Percentiles rank a stretch among this genome's conserved stretches.
These are phyloP conservation scores for Exophiala xenobiotica DNA, from an alignment of 2,329 filamentous ascomycete genomes.

Conservation along the genomic window DNA sequence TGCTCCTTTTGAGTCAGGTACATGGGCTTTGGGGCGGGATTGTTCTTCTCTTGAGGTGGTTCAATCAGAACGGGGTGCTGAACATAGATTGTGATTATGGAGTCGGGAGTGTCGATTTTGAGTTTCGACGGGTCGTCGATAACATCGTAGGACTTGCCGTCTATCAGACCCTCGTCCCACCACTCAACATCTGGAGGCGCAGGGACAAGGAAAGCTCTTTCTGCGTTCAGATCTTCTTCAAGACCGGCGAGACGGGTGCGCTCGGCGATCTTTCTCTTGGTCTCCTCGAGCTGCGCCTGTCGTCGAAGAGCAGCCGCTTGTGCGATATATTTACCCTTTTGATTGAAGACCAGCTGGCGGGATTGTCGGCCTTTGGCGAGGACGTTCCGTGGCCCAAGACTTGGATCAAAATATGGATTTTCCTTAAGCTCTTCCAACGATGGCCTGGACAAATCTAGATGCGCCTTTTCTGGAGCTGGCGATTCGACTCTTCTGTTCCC, in stretches of 20 bases:
- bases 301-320: conserved; percentile 86
- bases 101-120: conserved; percentile 75
- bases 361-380: conserved; percentile 65
- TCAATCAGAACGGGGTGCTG: conserved; percentile 91
- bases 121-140: conserved; percentile 65
- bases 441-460: conserved; percentile 58
- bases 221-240: conserved; percentile 83
- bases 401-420: conserved; percentile 83
- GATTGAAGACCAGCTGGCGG: conserved; percentile 82
- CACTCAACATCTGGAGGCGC: conserved; percentile 87
- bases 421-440: conserved; percentile 59
- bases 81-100: conserved; percentile 84
- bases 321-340: conserved; percentile 95
- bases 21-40: conserved; percentile 80
- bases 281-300: conserved; percentile 83
- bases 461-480: conserved; percentile 43
- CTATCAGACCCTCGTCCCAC: conserved; percentile 91
- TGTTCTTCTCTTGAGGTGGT: conserved; percentile 83
- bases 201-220: conserved; percentile 85
- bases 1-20: conserved; percentile 89
- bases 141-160: conserved; percentile 70
- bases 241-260: conserved; percentile 87
- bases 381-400: conserved; percentile 58
- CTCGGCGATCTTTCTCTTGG: conserved; percentile 90
- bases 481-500: conserved; percentile 55